Base-by-base conservation (phyloP, 805 yeast genomes). In the Komagataella pseudopastoris region DNA sequence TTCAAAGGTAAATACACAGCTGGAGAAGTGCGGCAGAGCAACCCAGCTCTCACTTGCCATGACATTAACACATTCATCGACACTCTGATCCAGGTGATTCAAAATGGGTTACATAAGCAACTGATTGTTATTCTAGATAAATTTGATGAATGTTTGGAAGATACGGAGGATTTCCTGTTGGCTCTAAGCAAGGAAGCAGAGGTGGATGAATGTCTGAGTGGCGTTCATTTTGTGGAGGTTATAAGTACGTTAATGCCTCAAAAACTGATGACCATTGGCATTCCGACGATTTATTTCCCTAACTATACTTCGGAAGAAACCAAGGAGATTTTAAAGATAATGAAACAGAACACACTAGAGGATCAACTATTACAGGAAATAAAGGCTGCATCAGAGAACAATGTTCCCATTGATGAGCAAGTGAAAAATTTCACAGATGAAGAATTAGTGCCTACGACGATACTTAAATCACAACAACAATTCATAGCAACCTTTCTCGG, bases 211-310 rank as follows among this genome's bases (percentile, higher is more conserved):
- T 30, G 39, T 14, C 14, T 30, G 39, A 30, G 14, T 10, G 5
- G 39, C 12, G 39, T 30, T 6, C 39, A 30, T 14, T 30, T 45
- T 45, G n/a, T 45, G 47, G 47, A 20, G 6, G 22, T 45, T 23
- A 45, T 22, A 22, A 45, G 23, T 18, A n/a, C 47, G 4, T 22
- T 45, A n/a, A 14, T 45, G 4, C 47, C 47, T 4, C 22, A 45
- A 18, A 20, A 20, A 20, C 24, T 45, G 30, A 16, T 7, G 22
- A 73, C 80, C 1, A 52, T 63, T 23, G 58, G 67, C 3, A 51
- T 71, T 1, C 81, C 82, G 0, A 69, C 56, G 6, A 58, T 77
- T 1, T 60, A 59, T 43, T 76, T 77, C 51, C 51, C 58, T 3
- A 60, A 67, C 10, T 77, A 77, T 53, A 57, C 62, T 1, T 58